Evolutionary conservation across 2,329 filamentous ascomycete species (phyloP).

Genomic region (Sordariomycetes sp.): DNA sequence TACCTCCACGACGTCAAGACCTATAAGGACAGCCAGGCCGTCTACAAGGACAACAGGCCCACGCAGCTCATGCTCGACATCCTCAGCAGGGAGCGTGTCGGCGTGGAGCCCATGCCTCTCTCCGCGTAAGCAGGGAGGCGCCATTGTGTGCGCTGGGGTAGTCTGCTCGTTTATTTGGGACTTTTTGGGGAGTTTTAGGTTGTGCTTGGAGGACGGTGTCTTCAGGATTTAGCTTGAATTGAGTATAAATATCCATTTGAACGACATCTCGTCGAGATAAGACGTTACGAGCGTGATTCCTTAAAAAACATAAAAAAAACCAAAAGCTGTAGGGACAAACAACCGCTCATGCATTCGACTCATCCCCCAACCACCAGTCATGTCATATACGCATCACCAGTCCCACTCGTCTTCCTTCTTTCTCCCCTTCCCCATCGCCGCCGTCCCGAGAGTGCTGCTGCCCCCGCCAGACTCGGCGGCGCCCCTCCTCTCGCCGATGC

Average conservation of each 20-base stretch:
- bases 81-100: constrained; percentile 87
- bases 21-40: constrained; percentile 75
- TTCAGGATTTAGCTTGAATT: neutral
- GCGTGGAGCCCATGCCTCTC: constrained; percentile 61
- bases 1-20: constrained; percentile 83
- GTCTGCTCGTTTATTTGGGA: neutral
- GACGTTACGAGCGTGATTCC: neutral
- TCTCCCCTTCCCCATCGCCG: constrained; percentile 47
- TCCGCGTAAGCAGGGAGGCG: constrained; percentile 20
- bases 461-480: neutral
- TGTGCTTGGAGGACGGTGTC: constrained; percentile 2
- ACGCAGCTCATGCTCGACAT: constrained; percentile 83
- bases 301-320: neutral
- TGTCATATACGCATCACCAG: constrained; percentile 29
- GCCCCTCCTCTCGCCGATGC: constrained; percentile 44
- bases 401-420: constrained; percentile 53
- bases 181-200: constrained; percentile 3
- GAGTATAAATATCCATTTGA: neutral
- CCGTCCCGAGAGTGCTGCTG: constrained; percentile 44
- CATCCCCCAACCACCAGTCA: neutral
- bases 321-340: neutral
- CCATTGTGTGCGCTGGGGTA: neutral
- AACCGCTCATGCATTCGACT: neutral
- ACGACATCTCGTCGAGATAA: neutral
- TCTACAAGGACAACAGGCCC: constrained; percentile 78